A percentile compares a stretch with the other conserved stretches of the same genome.
phyloP scores from a whole-genome alignment of 192 early-diverging fungal genomes.

The Backusella tarrabulga region DNA sequence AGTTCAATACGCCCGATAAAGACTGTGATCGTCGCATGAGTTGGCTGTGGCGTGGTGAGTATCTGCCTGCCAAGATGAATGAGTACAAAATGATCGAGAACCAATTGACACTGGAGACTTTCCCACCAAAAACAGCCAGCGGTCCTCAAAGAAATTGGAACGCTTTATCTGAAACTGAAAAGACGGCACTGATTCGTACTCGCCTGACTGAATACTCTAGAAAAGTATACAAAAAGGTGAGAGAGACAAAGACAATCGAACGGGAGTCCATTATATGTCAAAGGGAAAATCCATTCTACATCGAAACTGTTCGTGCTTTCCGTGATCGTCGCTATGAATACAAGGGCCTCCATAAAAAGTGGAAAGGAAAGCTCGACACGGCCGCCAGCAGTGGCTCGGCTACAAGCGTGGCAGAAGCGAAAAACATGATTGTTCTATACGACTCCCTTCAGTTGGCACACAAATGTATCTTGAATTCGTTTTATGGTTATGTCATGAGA shows the following conservation, averaged over 20 bases:
- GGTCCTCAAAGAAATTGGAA: slow-evolving; percentile 61
- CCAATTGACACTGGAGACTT: slow-evolving; percentile 79
- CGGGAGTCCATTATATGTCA: slow-evolving; percentile 94
- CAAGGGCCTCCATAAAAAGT: slow-evolving; percentile 89
- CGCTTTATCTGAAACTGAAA: slow-evolving; percentile 65
- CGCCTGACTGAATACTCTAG: slow-evolving; percentile 84
- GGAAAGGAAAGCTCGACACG: slow-evolving; percentile 82
- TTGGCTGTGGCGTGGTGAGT: slow-evolving; percentile 99
- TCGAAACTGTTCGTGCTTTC: slow-evolving; percentile 94
- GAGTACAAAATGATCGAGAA: slow-evolving; percentile 91
- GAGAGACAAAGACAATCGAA: slow-evolving; percentile 79
- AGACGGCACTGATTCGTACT: slow-evolving; percentile 68
- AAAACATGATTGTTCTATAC: slow-evolving; percentile 92
- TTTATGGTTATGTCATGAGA: slow-evolving; percentile 99
- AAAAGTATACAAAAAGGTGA: slow-evolving; percentile 84
- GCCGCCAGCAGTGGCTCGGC: slow-evolving; percentile 65
- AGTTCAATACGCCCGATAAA: slow-evolving; percentile 88
- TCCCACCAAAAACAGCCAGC: slow-evolving; percentile 61
- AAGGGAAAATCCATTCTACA: slow-evolving; percentile 96
- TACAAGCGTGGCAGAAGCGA: slow-evolving; percentile 73
- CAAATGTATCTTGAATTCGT: slow-evolving; percentile 94
- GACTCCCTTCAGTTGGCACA: slow-evolving; percentile 98
- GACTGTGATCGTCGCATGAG: slow-evolving; percentile 90
- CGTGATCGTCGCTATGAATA: slow-evolving; percentile 98
- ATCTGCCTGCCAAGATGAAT: slow-evolving; percentile 83